Percentiles rank a stretch among this genome's conserved stretches.
phyloP scores from a whole-genome alignment of 345 rosid genomes.

The Syzygium grande region DNA sequence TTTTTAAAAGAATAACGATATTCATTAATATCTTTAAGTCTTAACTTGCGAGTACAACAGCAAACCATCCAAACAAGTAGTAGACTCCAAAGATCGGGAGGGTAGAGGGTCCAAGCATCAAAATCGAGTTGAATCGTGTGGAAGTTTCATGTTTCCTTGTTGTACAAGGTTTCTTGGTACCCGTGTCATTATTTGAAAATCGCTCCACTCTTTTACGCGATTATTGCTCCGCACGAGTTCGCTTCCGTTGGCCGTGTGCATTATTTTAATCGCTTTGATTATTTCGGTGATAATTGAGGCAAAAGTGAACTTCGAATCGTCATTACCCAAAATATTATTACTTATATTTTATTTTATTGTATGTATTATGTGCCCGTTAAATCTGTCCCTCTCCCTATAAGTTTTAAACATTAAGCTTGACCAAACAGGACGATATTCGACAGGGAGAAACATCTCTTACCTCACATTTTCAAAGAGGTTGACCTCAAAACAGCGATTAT shows the following conservation, averaged over 20 bases:
- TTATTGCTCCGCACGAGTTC: background rate
- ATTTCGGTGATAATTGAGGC: background rate
- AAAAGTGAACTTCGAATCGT: background rate
- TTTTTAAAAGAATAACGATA: too few relatives aligned
- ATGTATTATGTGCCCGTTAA: background rate
- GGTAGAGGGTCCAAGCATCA: too few relatives aligned
- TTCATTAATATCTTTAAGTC: too few relatives aligned
- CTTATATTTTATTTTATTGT: background rate
- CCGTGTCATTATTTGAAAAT: background rate
- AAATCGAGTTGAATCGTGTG: background rate
- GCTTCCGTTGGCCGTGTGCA: background rate
- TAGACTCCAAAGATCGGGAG: too few relatives aligned
- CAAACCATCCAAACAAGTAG: too few relatives aligned
- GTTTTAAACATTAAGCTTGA: background rate
- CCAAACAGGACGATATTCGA: background rate
- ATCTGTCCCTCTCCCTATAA: background rate
- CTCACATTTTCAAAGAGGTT: background rate
- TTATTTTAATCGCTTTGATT: background rate
- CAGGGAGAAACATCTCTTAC: background rate
- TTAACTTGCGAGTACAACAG: too few relatives aligned
- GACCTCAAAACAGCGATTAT: accelerated
- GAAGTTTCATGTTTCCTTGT: background rate
- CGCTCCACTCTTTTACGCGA: background rate
- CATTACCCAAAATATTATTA: background rate
- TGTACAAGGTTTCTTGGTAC: background rate